phyloP scores from a whole-genome alignment of 176 grass and related monocot species.

The Zoysia japonica region DNA sequence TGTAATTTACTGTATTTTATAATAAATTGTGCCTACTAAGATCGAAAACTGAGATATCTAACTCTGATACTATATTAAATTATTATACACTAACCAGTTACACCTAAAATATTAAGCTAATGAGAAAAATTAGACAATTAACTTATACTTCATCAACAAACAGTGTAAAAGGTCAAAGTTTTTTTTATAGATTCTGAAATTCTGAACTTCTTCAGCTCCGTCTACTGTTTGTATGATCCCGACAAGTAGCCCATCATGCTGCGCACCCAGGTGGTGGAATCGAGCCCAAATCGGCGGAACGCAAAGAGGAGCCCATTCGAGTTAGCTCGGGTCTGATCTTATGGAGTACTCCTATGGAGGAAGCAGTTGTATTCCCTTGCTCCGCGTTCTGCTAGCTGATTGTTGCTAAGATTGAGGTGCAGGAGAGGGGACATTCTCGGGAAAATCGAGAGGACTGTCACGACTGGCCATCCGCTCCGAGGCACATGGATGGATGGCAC shows the following conservation, averaged over 20 bases:
- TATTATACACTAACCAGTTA: too few species aligned
- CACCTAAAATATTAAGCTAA: too few species aligned
- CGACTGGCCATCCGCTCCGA: constrained; percentile 20
- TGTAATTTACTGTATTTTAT: too few species aligned
- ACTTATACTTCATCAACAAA: too few species aligned
- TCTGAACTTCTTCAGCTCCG: too few species aligned
- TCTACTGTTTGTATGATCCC: not conserved
- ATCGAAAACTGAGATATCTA: too few species aligned
- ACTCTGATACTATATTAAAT: too few species aligned
- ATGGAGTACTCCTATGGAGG: not conserved
- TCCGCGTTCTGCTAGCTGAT: constrained; percentile 12
- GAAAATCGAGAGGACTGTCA: constrained; percentile 37
- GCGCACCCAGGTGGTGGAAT: not conserved
- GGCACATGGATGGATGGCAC: constrained; percentile 40
- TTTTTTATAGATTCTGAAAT: too few species aligned
- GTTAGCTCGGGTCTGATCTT: constrained; percentile 41
- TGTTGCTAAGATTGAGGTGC: constrained; percentile 27
- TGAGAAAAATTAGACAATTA: too few species aligned
- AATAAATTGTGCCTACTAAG: too few species aligned
- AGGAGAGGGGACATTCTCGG: constrained; percentile 47
- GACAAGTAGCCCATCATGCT: not conserved
- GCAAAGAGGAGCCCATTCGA: constrained; percentile 2
- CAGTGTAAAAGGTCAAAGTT: too few species aligned
- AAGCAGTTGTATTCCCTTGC: constrained; percentile 38
- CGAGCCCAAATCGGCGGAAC: not conserved